These are phyloP conservation scores for Kurtzmaniella quercitrusa DNA, from an alignment of 1,139 yeast genomes.

Conservation along the genomic window DNA sequence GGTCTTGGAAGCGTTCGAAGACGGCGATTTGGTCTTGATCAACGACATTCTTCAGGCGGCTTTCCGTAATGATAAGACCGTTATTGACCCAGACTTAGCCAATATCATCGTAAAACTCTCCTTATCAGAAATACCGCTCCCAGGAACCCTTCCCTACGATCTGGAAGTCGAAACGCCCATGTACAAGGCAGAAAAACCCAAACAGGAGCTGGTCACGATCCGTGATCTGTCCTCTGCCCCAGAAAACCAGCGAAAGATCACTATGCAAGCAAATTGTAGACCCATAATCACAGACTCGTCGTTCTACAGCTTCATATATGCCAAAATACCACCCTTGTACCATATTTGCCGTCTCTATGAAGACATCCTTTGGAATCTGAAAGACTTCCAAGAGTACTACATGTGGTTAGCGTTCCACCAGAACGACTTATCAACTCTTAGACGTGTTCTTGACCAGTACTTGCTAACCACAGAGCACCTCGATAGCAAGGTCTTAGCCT, in stretches of 20 bases:
- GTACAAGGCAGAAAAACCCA: conserved; percentile 1
- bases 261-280: not conserved
- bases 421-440: conserved; percentile 22
- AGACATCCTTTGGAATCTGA: conserved; percentile 7
- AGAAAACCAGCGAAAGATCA: not conserved
- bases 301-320: conserved; percentile 13
- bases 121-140: conserved; percentile 6
- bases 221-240: not conserved
- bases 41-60: not conserved
- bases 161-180: conserved; percentile 6
- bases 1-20: conserved; percentile 5
- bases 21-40: conserved; percentile 2
- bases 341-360: conserved; percentile 17
- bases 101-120: conserved; percentile 6
- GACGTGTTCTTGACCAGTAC: conserved; percentile 17
- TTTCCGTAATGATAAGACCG: not conserved
- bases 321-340: conserved; percentile 17
- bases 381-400: conserved; percentile 20
- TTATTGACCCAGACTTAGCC: conserved; percentile 7
- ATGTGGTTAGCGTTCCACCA: conserved; percentile 33
- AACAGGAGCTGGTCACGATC: not conserved
- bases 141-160: conserved; percentile 5
- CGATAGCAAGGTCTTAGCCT: conserved; percentile 24
- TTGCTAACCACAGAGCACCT: conserved; percentile 14
- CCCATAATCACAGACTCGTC: conserved; percentile 12